A percentile compares a stretch with the other conserved stretches of the same genome.
Evolutionary conservation across 2,329 filamentous ascomycete genomes (phyloP).

Genomic region (Penicillium sp.): DNA sequence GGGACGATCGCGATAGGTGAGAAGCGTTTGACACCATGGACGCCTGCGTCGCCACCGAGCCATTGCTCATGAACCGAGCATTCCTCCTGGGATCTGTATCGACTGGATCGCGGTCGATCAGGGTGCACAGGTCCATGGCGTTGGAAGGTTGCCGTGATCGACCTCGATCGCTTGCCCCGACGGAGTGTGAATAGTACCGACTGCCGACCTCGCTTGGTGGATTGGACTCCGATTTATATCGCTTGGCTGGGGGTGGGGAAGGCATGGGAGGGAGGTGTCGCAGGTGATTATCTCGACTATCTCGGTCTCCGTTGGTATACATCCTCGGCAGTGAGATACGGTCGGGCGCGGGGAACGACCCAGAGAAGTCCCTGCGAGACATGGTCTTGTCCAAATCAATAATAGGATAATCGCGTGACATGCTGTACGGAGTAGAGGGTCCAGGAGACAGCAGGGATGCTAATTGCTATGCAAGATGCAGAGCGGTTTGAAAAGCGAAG

Average conservation of each 20-base stretch:
- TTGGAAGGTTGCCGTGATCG: conserved; percentile 38
- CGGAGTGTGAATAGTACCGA: conserved; percentile 26
- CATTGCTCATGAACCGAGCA: conserved; percentile 32
- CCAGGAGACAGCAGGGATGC: not conserved
- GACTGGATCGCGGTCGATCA: conserved; percentile 33
- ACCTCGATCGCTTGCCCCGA: conserved; percentile 26
- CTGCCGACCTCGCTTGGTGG: conserved; percentile 20
- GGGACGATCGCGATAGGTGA: conserved; percentile 18
- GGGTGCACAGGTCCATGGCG: conserved; percentile 38
- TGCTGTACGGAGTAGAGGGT: not conserved
- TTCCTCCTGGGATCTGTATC: conserved; percentile 21
- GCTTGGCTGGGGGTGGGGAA: conserved; percentile 23
- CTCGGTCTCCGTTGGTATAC: conserved; percentile 14
- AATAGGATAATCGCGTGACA: not conserved
- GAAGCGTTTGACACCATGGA: conserved; percentile 22
- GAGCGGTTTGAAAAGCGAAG: not conserved
- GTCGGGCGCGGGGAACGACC: not conserved
- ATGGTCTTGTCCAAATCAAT: not conserved
- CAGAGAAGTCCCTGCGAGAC: not conserved
- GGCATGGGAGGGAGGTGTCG: conserved; percentile 20
- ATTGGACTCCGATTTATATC: conserved; percentile 27
- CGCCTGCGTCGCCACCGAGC: conserved; percentile 28
- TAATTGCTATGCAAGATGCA: not conserved
- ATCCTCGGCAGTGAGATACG: conserved; percentile 4
- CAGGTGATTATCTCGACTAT: not conserved